Percentiles rank a stretch among this genome's conserved stretches.
Evolutionary conservation across 2,329 filamentous ascomycete species (phyloP).

Genomic region (Penicillium capsulatum): DNA sequence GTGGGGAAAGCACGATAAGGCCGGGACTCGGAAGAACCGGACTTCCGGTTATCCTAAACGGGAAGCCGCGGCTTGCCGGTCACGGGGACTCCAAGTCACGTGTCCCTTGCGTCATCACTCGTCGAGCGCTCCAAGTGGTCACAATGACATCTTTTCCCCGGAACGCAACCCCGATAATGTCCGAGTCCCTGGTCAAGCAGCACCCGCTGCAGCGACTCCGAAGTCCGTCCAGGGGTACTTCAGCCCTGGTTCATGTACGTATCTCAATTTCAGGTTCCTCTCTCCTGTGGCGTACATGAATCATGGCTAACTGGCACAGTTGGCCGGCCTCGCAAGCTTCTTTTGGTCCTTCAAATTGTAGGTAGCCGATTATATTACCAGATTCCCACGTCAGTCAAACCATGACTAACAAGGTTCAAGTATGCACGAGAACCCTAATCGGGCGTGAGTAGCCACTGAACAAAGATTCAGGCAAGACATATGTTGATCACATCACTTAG

Average conservation of each 20-base stretch:
- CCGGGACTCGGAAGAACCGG: constrained; percentile 11
- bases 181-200: constrained; percentile 23
- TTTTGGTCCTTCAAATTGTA: constrained; percentile 45
- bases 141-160: not conserved
- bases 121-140: not conserved
- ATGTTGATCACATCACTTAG: constrained; percentile 28
- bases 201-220: constrained; percentile 44
- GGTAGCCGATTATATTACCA: constrained; percentile 1
- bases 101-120: constrained; percentile 13
- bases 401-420: constrained; percentile 16
- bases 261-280: not conserved
- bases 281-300: not conserved
- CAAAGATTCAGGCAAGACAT: not conserved
- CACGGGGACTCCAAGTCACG: constrained; percentile 10
- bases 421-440: constrained; percentile 42
- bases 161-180: constrained; percentile 7
- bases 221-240: constrained; percentile 43
- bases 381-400: not conserved
- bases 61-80: constrained; percentile 17
- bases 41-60: constrained; percentile 7
- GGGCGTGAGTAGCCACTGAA: constrained; percentile 32
- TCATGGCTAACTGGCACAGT: constrained; percentile 27
- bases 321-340: constrained; percentile 42
- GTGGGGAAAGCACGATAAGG: constrained; percentile 22
- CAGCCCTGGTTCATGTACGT: constrained; percentile 42